These are phyloP conservation scores for Geranomyces variabilis DNA, from an alignment of 192 early-diverging fungal species.

Conservation along the genomic window DNA sequence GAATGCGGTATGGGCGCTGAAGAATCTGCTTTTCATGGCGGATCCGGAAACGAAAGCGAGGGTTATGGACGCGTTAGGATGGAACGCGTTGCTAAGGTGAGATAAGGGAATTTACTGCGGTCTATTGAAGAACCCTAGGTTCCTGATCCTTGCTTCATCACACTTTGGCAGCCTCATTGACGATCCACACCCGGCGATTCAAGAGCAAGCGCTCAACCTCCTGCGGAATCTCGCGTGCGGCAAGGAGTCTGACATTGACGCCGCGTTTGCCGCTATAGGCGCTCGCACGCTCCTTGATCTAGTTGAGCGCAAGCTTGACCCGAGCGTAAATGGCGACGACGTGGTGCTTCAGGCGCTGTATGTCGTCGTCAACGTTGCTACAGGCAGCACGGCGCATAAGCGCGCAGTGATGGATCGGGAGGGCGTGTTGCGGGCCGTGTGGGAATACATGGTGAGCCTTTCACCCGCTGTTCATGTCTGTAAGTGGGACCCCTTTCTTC, in stretches of 20 bases:
- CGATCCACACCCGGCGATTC: conserved; percentile 63
- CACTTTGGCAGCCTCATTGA: conserved; percentile 51
- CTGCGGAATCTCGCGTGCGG: conserved; percentile 75
- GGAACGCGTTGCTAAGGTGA: conserved; percentile 54
- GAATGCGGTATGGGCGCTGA: conserved; percentile 81
- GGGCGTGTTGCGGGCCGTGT: conserved; percentile 33
- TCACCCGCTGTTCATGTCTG: not conserved
- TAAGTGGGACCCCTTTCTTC: no score
- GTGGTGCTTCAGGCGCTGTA: conserved; percentile 60
- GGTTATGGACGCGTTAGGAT: conserved; percentile 71
- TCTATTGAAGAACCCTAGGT: no score
- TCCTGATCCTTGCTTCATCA: not conserved
- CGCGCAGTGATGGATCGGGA: conserved; percentile 55
- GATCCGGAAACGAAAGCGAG: conserved; percentile 66
- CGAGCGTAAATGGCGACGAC: conserved; percentile 19
- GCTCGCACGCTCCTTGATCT: conserved; percentile 60
- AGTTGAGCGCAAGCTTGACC: conserved; percentile 64
- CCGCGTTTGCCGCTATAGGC: conserved; percentile 70
- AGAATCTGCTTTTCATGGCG: conserved; percentile 76
- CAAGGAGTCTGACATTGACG: conserved; percentile 61
- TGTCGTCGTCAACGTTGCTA: conserved; percentile 73
- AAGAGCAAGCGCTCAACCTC: conserved; percentile 76
- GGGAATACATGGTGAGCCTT: conserved; percentile 40
- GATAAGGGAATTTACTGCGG: no score
- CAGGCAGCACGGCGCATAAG: conserved; percentile 67